Evolutionary conservation across 257 asterid species (phyloP).

Genomic region (Solanum corneliomulleri): DNA sequence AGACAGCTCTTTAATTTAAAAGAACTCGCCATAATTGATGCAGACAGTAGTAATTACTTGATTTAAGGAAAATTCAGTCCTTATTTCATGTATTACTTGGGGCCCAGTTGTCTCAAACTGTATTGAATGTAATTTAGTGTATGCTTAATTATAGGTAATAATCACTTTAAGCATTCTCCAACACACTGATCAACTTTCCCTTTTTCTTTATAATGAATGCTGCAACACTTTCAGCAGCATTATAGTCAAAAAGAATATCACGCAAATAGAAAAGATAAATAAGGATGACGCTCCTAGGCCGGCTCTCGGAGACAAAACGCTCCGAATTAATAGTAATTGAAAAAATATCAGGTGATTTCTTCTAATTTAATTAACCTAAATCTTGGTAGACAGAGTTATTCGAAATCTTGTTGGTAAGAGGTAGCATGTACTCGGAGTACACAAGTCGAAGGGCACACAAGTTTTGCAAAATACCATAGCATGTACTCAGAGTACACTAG

Average conservation of each 20-base stretch:
- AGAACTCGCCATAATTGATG: background rate
- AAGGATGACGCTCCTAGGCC: background rate
- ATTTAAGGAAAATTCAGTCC: background rate
- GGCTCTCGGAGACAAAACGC: background rate
- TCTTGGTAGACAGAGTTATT: background rate
- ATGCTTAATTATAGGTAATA: background rate
- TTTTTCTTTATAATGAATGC: background rate
- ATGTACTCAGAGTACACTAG: too few relatives aligned
- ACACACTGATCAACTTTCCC: background rate
- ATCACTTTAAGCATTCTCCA: background rate
- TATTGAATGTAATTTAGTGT: background rate
- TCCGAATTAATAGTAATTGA: background rate
- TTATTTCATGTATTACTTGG: background rate
- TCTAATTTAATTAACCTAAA: background rate
- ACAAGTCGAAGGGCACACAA: background rate
- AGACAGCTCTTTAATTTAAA: background rate
- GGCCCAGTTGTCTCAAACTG: background rate
- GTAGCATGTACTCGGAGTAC: background rate
- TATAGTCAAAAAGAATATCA: background rate
- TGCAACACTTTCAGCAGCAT: background rate
- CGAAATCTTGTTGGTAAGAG: background rate
- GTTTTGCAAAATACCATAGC: background rate
- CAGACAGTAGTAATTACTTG: background rate
- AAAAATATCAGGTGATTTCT: background rate
- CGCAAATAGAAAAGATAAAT: background rate